Evolutionary conservation across 164 flowering plant species (phyloP), one percentile per base, ranked within the genome.

Genomic region (Kalanchoe fedtschenkoi): DNA sequence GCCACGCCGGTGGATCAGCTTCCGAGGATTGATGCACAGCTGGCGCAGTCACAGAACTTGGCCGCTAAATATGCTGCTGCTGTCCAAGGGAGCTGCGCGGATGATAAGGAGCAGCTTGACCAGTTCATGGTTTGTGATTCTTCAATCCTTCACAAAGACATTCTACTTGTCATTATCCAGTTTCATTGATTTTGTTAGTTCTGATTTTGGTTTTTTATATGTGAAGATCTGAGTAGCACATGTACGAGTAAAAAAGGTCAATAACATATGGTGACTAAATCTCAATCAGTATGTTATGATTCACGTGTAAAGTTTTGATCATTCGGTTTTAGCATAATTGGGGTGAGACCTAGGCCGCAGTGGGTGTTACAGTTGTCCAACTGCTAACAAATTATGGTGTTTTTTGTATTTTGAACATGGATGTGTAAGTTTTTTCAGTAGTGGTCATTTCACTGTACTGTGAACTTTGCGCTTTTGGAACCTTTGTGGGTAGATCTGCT

Each of bases 1-100:
- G 96, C 96, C 1, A 89, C 96, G 37, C 96, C 96, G 26, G 91
- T 89, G 5, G 95, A 89, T 71, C 96, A 89, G 80, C 66, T 87
- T 70, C 85, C 91, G 30, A 75, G 87, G 76, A 87, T 89, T 53
- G 96, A 89, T 34, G 83, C 89, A 0, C 96, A 89, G 82, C 74
- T 89, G 24, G 83, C 79, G 0, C 91, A 75, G 70, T 82, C 89
- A 35, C 87, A 80, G 69, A 73, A 77, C 9, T 82, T 89, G 7
- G 79, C 80, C 14, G 78, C 85, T 8, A 87, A 87, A 77, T 87
- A 89, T 69, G 77, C 88, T 7, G 78, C 62, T 8, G 68, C 77
- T 34, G 80, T 76, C n/a, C 41, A 37, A n/a, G 61, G 61, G 19
- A 34, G 41, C 0, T 62, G 60, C 33, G 71, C 55, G 58, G 84